These are phyloP conservation scores for Biscogniauxia sp. DNA, from an alignment of 2,329 filamentous ascomycete genomes.

Conservation along the genomic window DNA sequence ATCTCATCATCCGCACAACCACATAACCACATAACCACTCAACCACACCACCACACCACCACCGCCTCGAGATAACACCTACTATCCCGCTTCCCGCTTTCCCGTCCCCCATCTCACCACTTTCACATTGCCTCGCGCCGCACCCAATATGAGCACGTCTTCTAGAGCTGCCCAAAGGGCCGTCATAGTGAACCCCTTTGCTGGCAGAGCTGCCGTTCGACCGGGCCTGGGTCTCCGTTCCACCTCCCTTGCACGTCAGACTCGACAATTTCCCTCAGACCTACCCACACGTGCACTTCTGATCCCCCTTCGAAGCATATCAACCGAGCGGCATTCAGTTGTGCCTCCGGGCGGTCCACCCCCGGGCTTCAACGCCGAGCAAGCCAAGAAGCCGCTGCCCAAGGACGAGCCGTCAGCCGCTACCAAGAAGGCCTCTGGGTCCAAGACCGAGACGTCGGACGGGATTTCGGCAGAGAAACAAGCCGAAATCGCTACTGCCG, in stretches of 20 bases:
- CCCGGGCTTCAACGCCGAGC: slow-evolving; percentile 85
- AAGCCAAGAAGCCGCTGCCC: slow-evolving; percentile 80
- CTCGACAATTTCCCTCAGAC: slow-evolving; percentile 43
- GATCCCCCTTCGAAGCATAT: slow-evolving; percentile 54
- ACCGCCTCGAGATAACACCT: not conserved
- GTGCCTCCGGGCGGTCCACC: slow-evolving; percentile 63
- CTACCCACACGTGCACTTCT: slow-evolving; percentile 55
- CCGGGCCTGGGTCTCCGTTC: slow-evolving; percentile 47
- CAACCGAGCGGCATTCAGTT: slow-evolving; percentile 58
- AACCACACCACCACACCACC: not conserved
- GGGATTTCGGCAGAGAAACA: slow-evolving; percentile 21
- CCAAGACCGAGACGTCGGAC: slow-evolving; percentile 34
- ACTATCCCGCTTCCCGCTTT: not conserved
- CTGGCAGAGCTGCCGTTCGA: slow-evolving; percentile 45
- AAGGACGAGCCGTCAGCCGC: slow-evolving; percentile 45
- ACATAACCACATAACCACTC: not conserved
- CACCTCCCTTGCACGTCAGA: slow-evolving; percentile 45
- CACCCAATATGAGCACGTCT: slow-evolving; percentile 52
- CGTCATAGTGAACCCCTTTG: slow-evolving; percentile 50
- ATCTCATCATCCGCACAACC: slow-evolving; percentile 2
- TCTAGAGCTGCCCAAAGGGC: slow-evolving; percentile 55
- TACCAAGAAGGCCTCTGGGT: slow-evolving; percentile 33
- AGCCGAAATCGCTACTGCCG: slow-evolving; percentile 32
- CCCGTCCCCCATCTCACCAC: slow-evolving; percentile 3
- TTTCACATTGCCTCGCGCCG: slow-evolving; percentile 2